Base-by-base conservation (phyloP, 345 rosid species). In the Eutrema yunnanense region DNA sequence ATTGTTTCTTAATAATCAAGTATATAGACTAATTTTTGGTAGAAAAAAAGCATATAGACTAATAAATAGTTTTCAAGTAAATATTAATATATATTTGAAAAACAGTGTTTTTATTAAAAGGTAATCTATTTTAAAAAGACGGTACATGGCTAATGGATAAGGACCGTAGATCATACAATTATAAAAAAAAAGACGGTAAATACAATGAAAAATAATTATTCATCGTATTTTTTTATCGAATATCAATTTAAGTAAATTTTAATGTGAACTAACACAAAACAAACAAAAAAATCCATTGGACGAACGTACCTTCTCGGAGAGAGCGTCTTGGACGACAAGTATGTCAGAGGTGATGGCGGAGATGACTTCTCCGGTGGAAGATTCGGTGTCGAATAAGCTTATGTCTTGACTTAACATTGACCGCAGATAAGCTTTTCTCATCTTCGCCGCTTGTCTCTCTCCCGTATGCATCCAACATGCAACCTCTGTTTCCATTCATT, bases 381-480 rank as follows among this genome's bases (percentile, higher is more conserved):
- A 85, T 44, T 95, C 93, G 2, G 96, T 95, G 70, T 92, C 99
- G 58, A 88, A 95, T 37, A 95, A 79, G 65, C 89, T 88, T 46
- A 92, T 90, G 41, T 95, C 97, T 81, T 92, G 99, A 69, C 82
- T 88, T 61, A 95, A 73, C 97, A 92, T 83, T 3, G 96, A 86
- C 52, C 77, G 77, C 1, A 92, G 69, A 79, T 92, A 92, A 2
- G 97, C 96, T 92, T 85, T 89, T 75, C 99, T 86, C 86, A 95
- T 87, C 68, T 92, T 95, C 6, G 96, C 93, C 0, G 96, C 99
- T 47, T 92, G 99, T 79, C 98, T 69, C 61, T 95, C 98, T 22
- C 96, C 99, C 0, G 92, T 90, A 55, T 95, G 86, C 99, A 95
- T 95, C 99, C 99, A 95, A 67, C 97, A 95, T 33, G 87, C 92